Evolutionary conservation across 148 eudicot species (phyloP).

Genomic region (Tetragonia tetragonoides): DNA sequence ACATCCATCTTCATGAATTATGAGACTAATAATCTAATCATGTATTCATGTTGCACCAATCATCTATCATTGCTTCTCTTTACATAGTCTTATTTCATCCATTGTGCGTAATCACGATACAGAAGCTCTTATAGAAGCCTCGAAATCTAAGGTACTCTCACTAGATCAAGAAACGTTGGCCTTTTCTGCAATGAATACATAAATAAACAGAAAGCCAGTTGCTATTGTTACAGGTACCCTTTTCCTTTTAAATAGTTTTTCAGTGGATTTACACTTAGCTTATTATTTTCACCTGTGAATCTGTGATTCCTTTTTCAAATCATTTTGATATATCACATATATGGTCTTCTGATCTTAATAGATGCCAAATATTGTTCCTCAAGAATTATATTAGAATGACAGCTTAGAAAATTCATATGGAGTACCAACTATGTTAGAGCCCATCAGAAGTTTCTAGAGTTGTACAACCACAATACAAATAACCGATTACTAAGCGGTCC

Average conservation of each 20-base stretch:
- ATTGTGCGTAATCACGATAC: neutral
- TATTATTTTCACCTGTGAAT: neutral
- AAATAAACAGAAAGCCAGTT: neutral
- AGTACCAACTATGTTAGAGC: no score
- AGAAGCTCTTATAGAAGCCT: neutral
- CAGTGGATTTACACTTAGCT: neutral
- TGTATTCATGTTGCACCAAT: neutral
- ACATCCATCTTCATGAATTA: neutral
- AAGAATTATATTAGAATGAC: neutral
- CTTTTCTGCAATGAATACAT: neutral
- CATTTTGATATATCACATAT: neutral
- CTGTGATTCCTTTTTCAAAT: neutral
- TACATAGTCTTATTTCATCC: neutral
- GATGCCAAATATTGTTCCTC: neutral
- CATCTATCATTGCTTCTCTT: neutral
- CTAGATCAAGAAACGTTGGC: neutral
- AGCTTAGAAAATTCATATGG: neutral
- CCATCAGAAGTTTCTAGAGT: no score
- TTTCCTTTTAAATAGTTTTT: neutral
- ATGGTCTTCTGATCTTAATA: no score
- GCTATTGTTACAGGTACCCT: neutral
- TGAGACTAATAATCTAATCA: neutral
- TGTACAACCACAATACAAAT: no score
- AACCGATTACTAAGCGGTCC: no score
- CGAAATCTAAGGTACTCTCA: neutral